These are phyloP conservation scores for Dactylorhiza incarnata DNA, from an alignment of 106 monocot genomes.

Conservation along the genomic window DNA sequence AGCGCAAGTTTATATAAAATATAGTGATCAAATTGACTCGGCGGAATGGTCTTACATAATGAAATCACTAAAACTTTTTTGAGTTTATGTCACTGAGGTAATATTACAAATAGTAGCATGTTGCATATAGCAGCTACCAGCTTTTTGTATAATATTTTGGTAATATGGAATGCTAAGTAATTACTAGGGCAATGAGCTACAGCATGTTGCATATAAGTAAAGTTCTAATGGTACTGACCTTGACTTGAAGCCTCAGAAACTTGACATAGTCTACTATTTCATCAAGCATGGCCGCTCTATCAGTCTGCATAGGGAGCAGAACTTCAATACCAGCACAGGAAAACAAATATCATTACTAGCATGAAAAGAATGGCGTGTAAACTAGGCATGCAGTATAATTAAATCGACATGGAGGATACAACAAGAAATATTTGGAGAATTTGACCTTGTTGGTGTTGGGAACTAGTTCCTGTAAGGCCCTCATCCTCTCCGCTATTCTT, in stretches of 20 bases:
- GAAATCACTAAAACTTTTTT: no score
- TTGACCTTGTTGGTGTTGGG: slow-evolving; percentile 65
- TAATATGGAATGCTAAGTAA: no score
- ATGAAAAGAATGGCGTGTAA: no score
- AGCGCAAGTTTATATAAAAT: no score
- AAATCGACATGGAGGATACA: not conserved
- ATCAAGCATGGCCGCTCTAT: slow-evolving; percentile 58
- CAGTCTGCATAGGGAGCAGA: slow-evolving; percentile 31
- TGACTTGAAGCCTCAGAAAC: slow-evolving; percentile 56
- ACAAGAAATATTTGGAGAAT: not conserved
- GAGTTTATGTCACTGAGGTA: no score
- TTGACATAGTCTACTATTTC: slow-evolving; percentile 64
- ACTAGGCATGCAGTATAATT: not conserved
- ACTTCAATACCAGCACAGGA: not conserved
- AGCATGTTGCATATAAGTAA: no score
- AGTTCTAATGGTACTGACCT: slow-evolving; percentile 21
- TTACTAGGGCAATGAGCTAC: no score
- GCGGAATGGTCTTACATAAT: no score
- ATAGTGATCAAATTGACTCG: no score
- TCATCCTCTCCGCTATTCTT: slow-evolving; percentile 73
- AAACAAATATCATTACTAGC: not conserved
- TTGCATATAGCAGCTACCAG: no score
- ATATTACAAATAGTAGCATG: no score
- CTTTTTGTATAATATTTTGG: no score
- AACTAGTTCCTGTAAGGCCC: slow-evolving; percentile 63